Conservation (phyloP, 176 grass and related monocot species). For the Tillandsia fasciculata region DNA sequence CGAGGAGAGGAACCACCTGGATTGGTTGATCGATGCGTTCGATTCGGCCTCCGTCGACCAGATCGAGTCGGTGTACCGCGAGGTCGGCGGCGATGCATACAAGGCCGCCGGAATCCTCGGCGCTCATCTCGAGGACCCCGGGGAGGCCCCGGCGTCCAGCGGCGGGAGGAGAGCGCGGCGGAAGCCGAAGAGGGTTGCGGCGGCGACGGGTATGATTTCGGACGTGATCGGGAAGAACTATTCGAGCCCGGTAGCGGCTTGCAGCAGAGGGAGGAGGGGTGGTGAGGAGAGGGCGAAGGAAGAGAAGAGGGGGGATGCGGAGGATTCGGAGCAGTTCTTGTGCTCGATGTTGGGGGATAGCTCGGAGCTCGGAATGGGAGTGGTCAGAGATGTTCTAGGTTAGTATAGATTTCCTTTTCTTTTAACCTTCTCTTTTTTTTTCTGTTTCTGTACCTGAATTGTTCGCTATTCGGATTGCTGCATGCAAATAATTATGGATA, state of each 20-base stretch:
- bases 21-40: conserved; percentile 60
- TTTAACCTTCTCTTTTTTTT: neutral
- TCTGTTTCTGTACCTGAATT: neutral
- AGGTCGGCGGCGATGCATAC: conserved; percentile 47
- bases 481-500: too few relatives aligned
- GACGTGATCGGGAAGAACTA: conserved; percentile 74
- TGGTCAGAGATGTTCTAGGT: conserved; percentile 79
- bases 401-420: neutral
- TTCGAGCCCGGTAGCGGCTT: conserved; percentile 11
- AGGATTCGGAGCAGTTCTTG: conserved; percentile 64
- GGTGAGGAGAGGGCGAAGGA: conserved; percentile 6
- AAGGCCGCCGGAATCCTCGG: conserved; percentile 57
- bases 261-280: neutral
- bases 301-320: conserved; percentile 16
- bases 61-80: conserved; percentile 56
- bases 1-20: conserved; percentile 37
- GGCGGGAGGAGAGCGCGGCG: conserved; percentile 9
- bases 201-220: conserved; percentile 55
- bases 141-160: neutral
- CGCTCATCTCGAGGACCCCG: conserved; percentile 25
- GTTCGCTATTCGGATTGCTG: too few relatives aligned
- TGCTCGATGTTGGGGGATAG: conserved; percentile 62
- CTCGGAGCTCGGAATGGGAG: conserved; percentile 48
- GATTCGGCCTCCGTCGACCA: conserved; percentile 47
- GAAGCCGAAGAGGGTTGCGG: conserved; percentile 33